phyloP scores from a whole-genome alignment of 2,329 filamentous ascomycete genomes.

The Pyrenophora tritici-repentis region DNA sequence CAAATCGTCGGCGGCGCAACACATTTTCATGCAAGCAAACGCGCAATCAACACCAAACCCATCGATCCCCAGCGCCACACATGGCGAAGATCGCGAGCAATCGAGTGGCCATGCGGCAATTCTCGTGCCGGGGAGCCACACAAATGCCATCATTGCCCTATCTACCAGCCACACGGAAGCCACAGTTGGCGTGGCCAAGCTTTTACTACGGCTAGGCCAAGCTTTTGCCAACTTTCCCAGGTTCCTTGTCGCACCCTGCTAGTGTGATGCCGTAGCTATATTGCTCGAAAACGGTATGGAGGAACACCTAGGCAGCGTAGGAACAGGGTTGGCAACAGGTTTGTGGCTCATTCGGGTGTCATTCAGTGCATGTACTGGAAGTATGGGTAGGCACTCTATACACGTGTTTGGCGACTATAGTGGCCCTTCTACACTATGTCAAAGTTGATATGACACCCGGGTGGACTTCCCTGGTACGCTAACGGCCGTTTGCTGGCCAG shows the following conservation, averaged over 20 bases:
- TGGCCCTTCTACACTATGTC: too few species aligned
- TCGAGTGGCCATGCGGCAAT: conserved; percentile 5
- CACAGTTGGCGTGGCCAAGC: conserved; percentile 27
- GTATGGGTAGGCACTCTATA: too few species aligned
- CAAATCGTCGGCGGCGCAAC: not conserved
- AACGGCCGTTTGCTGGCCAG: conserved; percentile 4
- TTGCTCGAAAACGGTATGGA: not conserved
- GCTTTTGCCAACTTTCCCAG: conserved; percentile 30
- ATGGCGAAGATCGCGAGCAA: conserved; percentile 3
- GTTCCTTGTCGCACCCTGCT: conserved; percentile 16
- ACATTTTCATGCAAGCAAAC: not conserved
- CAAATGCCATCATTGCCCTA: conserved; percentile 18
- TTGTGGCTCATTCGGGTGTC: too few species aligned
- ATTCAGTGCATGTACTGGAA: too few species aligned
- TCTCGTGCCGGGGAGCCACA: conserved; percentile 6
- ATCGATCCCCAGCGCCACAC: not conserved
- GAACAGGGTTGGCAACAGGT: conserved; percentile 33
- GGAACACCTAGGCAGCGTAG: not conserved
- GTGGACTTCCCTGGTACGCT: conserved; percentile 7
- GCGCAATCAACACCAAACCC: not conserved
- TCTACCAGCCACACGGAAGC: conserved; percentile 19
- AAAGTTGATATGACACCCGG: too few species aligned
- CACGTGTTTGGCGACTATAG: too few species aligned
- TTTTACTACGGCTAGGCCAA: conserved; percentile 16
- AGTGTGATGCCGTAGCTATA: conserved; percentile 8